Evolutionary conservation across 345 rosid genomes (phyloP).

Genomic region (Pistacia integerrima): DNA sequence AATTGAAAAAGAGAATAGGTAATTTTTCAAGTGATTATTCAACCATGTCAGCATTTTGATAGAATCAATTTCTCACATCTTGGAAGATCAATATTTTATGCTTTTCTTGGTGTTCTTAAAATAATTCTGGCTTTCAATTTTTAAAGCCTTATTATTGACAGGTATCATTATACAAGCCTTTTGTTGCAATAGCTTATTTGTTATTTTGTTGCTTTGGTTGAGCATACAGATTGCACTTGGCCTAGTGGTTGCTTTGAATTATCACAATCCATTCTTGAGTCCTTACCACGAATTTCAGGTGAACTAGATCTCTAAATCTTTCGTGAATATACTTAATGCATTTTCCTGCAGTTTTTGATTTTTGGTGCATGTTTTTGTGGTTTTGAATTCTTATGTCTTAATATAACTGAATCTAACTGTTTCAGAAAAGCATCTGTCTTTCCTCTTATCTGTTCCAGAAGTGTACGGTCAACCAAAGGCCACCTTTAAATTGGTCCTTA

Average conservation of each 20-base stretch:
- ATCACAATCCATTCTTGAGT: conserved; percentile 80
- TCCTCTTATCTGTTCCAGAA: background rate
- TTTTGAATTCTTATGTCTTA: background rate
- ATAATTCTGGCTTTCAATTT: conserved; percentile 9
- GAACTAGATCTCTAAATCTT: conserved; percentile 13
- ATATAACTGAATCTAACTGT: background rate
- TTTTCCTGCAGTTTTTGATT: background rate
- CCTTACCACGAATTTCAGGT: conserved; percentile 99
- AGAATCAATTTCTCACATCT: background rate
- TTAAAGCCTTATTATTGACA: conserved; percentile 2
- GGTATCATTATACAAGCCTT: background rate
- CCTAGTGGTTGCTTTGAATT: conserved; percentile 85
- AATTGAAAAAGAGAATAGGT: background rate
- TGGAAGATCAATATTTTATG: background rate
- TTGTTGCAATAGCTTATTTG: conserved; percentile 22
- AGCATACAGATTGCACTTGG: conserved; percentile 76
- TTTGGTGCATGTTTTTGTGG: background rate
- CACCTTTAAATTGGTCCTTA: background rate
- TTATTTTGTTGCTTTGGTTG: conserved; percentile 28
- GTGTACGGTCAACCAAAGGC: background rate
- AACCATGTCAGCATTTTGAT: background rate
- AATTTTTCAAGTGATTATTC: background rate
- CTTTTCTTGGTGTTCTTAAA: background rate
- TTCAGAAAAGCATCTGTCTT: background rate
- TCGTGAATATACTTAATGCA: background rate